A percentile compares a stretch with the other conserved stretches of the same genome.
Conservation (phyloP, 2,329 filamentous ascomycete genomes). For the Hypoxylon sp. region DNA sequence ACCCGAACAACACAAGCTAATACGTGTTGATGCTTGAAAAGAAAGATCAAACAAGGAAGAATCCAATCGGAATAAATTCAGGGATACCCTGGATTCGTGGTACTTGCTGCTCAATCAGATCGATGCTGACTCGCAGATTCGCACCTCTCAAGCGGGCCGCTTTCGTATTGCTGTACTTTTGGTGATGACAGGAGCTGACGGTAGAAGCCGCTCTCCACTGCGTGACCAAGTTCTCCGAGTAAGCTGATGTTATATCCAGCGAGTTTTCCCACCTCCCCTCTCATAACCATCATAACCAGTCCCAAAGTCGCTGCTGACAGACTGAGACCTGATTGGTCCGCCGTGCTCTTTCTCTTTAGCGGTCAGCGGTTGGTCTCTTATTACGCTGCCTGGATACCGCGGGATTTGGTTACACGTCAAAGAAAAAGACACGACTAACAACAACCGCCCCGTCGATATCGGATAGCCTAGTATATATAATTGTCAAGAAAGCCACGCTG, state of each 20-base stretch:
- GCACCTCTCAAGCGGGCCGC: constrained; percentile 34
- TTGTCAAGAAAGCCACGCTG: constrained; percentile 1
- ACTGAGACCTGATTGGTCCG: constrained; percentile 17
- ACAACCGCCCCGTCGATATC: constrained; percentile 21
- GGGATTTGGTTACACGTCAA: constrained; percentile 17
- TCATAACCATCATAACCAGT: constrained; percentile 22
- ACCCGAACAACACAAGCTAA: constrained; percentile 24
- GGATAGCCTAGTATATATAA: constrained; percentile 18
- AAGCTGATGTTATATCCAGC: constrained; percentile 43
- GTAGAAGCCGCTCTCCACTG: constrained; percentile 31
- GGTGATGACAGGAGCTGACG: constrained; percentile 39
- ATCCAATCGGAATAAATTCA: constrained; percentile 29
- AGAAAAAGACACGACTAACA: constrained; percentile 15
- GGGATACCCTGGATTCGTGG: constrained; percentile 6
- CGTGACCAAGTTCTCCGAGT: constrained; percentile 34
- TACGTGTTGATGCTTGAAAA: constrained; percentile 29
- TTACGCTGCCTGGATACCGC: constrained; percentile 17
- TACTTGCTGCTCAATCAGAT: constrained; percentile 26
- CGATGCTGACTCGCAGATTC: constrained; percentile 42
- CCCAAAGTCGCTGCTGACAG: constrained; percentile 23
- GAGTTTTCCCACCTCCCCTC: constrained; percentile 30
- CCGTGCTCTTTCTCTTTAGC: constrained; percentile 9
- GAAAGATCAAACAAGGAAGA: constrained; percentile 23
- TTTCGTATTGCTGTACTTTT: constrained; percentile 31
- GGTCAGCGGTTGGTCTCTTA: constrained; percentile 27